Base-by-base conservation (phyloP, 345 rosid species). In the Camelina hispida region DNA sequence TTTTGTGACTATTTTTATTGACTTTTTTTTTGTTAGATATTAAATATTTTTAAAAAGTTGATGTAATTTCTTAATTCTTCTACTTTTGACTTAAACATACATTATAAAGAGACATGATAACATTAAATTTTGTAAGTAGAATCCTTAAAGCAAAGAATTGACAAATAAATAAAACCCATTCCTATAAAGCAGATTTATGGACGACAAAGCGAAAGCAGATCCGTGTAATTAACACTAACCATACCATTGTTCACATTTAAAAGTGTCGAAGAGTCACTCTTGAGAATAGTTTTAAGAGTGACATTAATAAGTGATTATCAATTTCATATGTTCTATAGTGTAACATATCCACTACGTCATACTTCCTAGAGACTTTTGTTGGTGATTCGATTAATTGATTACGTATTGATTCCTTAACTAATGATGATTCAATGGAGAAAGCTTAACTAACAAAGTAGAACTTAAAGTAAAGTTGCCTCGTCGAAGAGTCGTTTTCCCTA, bases 391-490 rank as follows among this genome's bases (percentile, higher is more conserved):
- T 23, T 42, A 16, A 7, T 52, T 28, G 55, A 25, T 62, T 62
- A 34, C 62, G 32, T 52, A 50, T 22, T 38, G 53, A 40, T 52
- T 28, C 62, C 9, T 55, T 73, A 14, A 13, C 14, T 17, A 52
- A 20, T 5, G 63, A 18, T 23, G 63, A 18, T 23, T 73, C 32
- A 22, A 20, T 73, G 48, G 10, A 57, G 9, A 66, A 57, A 57
- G 59, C 67, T 58, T 67, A 66, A 67, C 46, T 37, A 66, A 48
- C 16, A 74, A 74, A 74, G 78, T 57, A n/a, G 20, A 28, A 62
- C 40, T 23, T 25, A 62, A 72, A 62, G 68, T 16, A 50, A 74
- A 58, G 60, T 28, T 50, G 73, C 60, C 16, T 47, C 34, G 52
- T 66, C 17, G 28, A 35, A 47, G 66, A 50, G 71, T 65, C 58